A percentile compares a stretch with the other conserved stretches of the same genome.
phyloP scores from a whole-genome alignment of 208 protist genomes.

The Acanthamoeba comandoni region DNA sequence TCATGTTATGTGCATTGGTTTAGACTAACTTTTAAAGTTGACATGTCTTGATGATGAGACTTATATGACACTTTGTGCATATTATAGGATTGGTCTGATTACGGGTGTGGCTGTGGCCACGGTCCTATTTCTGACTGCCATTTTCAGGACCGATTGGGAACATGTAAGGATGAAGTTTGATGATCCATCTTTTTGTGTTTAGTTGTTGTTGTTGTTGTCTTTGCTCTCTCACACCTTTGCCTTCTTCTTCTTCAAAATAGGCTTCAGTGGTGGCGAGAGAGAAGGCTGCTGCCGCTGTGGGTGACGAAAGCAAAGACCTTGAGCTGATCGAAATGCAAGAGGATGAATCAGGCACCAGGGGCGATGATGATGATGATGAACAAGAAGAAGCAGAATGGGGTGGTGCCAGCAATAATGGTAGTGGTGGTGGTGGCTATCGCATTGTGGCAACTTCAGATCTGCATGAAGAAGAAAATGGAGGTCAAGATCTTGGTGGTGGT shows the following conservation, averaged over 20 bases:
- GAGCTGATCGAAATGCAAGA: not conserved
- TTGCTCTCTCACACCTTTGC: not conserved
- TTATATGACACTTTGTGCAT: no score
- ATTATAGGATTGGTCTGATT: conserved; percentile 8
- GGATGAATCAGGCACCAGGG: no score
- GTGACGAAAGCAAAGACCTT: not conserved
- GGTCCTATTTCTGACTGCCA: not conserved
- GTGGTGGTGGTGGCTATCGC: no score
- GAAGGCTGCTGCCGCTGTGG: not conserved
- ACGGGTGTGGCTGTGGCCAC: not conserved
- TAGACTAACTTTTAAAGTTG: not conserved
- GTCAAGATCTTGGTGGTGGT: no score
- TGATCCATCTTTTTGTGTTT: no score
- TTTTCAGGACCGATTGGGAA: not conserved
- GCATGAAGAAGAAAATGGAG: no score
- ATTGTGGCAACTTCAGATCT: no score
- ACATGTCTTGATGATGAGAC: no score
- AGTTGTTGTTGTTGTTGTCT: not conserved
- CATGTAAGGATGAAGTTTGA: no score
- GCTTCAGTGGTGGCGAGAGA: not conserved
- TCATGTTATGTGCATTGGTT: not conserved
- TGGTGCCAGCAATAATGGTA: no score
- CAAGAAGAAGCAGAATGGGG: no score
- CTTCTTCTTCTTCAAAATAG: not conserved
- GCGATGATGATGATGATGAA: no score